A percentile compares a stretch with the other conserved stretches of the same genome.
phyloP scores from a whole-genome alignment of 2,329 filamentous ascomycete genomes.

The Dactylellina haptotyla region DNA sequence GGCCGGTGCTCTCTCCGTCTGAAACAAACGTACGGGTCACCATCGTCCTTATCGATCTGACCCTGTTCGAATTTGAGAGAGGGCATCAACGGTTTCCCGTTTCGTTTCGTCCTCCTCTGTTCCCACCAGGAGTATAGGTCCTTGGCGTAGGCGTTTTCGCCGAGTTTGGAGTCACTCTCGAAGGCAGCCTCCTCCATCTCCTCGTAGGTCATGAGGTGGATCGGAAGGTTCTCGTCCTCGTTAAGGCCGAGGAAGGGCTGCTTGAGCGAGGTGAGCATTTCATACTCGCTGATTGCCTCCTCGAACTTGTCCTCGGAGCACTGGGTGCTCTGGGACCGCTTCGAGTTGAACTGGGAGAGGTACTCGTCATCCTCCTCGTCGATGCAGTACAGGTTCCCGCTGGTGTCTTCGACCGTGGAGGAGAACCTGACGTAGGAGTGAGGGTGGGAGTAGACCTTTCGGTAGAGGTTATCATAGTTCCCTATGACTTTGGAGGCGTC shows the following conservation, averaged over 20 bases:
- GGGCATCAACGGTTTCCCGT: slow-evolving; percentile 79
- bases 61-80: slow-evolving; percentile 92
- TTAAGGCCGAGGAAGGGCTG: slow-evolving; percentile 79
- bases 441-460: slow-evolving; percentile 80
- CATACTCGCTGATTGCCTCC: slow-evolving; percentile 92
- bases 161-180: slow-evolving; percentile 48
- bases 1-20: slow-evolving; percentile 91
- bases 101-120: slow-evolving; percentile 71
- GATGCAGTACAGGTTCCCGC: slow-evolving; percentile 92
- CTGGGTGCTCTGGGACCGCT: slow-evolving; percentile 71
- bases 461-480: slow-evolving; percentile 90
- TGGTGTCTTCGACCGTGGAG: slow-evolving; percentile 95
- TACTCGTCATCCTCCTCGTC: slow-evolving; percentile 87
- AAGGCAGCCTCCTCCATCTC: slow-evolving; percentile 71
- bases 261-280: slow-evolving; percentile 82
- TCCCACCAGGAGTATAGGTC: slow-evolving; percentile 73
- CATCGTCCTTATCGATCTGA: slow-evolving; percentile 85
- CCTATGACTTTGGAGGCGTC: slow-evolving; percentile 71
- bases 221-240: slow-evolving; percentile 75
- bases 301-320: slow-evolving; percentile 94
- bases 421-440: slow-evolving; percentile 97
- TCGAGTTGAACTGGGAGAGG: slow-evolving; percentile 81
- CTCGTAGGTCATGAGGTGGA: slow-evolving; percentile 78
- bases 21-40: slow-evolving; percentile 98
- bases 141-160: slow-evolving; percentile 36